Percentiles rank a stretch among this genome's conserved stretches.
Evolutionary conservation across 75 land plant genomes (phyloP).

Genomic region (Adiantum capillusveneris): DNA sequence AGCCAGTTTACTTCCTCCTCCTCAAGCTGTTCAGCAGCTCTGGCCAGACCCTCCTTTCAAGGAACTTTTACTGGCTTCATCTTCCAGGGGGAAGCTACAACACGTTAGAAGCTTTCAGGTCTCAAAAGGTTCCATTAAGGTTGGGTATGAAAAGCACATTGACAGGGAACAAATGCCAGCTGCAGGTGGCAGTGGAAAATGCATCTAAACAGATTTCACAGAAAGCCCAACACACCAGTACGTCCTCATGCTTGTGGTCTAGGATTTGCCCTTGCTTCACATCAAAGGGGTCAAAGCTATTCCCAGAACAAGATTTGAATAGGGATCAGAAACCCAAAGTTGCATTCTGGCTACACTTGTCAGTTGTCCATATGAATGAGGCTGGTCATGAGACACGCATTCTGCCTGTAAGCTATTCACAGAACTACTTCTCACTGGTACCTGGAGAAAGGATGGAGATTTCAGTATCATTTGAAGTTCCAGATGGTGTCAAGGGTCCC

Average conservation of each 20-base stretch:
- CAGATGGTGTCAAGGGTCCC: conserved; percentile 37
- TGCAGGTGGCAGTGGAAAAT: not conserved
- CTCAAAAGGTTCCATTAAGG: conserved; percentile 45
- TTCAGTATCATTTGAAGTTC: conserved; percentile 53
- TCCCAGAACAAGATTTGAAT: not conserved
- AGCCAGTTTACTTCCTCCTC: conserved; percentile 78
- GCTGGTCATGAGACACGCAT: conserved; percentile 60
- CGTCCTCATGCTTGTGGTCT: not conserved
- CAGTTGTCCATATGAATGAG: conserved; percentile 37
- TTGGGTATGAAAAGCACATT: conserved; percentile 5
- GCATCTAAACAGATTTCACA: not conserved
- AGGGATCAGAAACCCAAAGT: conserved; percentile 25
- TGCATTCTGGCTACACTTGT: conserved; percentile 78
- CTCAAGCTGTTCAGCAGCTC: conserved; percentile 57
- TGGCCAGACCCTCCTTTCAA: conserved; percentile 44
- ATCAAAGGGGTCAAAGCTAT: not conserved
- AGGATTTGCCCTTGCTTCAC: not conserved
- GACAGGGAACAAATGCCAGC: not conserved
- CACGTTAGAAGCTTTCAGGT: conserved; percentile 50
- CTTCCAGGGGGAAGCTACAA: conserved; percentile 60
- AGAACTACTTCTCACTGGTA: conserved; percentile 76
- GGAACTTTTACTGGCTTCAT: conserved; percentile 97
- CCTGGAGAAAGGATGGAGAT: conserved; percentile 63
- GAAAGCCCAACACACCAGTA: not conserved
- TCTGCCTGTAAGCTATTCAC: conserved; percentile 88